phyloP scores from a whole-genome alignment of 768 basidiomycete species.

The Tricholoma bakamatsutake region DNA sequence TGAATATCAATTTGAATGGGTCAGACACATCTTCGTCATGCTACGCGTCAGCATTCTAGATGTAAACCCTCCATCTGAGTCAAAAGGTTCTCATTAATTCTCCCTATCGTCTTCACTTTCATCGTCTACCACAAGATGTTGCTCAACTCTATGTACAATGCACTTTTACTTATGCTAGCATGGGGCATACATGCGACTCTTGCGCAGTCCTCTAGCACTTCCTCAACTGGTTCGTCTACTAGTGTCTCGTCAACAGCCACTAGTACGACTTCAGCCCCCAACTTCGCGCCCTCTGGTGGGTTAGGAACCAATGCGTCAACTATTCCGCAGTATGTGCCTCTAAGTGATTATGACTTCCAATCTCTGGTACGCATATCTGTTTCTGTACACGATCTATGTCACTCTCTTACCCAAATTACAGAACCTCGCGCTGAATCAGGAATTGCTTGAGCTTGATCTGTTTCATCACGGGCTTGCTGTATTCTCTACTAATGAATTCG shows the following conservation, averaged over 20 bases:
- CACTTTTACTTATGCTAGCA: not conserved
- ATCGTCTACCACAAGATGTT: not conserved
- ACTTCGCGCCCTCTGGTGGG: conserved; percentile 16
- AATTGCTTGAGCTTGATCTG: conserved; percentile 43
- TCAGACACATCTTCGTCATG: not conserved
- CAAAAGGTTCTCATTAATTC: not conserved
- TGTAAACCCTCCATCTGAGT: not conserved
- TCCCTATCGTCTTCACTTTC: not conserved
- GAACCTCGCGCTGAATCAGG: conserved; percentile 49
- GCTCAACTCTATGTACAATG: not conserved
- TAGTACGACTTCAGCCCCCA: not conserved
- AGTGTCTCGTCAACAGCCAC: not conserved
- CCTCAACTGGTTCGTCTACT: not conserved
- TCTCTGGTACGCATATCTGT: conserved; percentile 29
- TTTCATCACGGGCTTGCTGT: conserved; percentile 50
- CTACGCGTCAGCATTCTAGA: not conserved
- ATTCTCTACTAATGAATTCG: conserved; percentile 54
- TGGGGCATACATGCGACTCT: not conserved
- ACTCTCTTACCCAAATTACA: conserved; percentile 7
- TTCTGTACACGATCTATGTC: not conserved
- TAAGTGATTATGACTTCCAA: conserved; percentile 34
- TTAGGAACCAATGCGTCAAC: conserved; percentile 14
- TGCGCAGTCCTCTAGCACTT: not conserved
- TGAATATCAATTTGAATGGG: not conserved
- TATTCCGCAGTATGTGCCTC: conserved; percentile 15